A percentile compares a stretch with the other conserved stretches of the same genome.
These are phyloP conservation scores for Fomitopsis pulvina DNA, from an alignment of 768 basidiomycete genomes.

Conservation along the genomic window DNA sequence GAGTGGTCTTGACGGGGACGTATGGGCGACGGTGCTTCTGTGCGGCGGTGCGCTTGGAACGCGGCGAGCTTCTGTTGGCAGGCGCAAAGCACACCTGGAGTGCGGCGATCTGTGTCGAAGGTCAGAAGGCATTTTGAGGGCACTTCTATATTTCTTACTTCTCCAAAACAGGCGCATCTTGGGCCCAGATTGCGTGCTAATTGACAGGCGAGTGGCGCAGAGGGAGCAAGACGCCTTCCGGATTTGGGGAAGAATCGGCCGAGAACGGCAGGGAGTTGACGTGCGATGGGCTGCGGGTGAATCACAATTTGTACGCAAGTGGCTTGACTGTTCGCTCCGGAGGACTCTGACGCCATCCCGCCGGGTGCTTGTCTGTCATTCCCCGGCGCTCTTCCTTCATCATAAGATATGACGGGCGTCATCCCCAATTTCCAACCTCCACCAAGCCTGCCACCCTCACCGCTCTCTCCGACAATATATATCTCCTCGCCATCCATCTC, in stretches of 20 bases:
- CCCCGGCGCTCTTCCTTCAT: not conserved
- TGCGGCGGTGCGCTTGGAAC: not conserved
- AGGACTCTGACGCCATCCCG: not conserved
- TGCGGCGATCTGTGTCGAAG: not conserved
- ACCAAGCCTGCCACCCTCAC: not conserved
- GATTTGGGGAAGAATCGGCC: not conserved
- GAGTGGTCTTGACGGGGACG: not conserved
- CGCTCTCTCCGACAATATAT: not conserved
- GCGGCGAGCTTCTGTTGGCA: not conserved
- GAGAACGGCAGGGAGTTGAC: not conserved
- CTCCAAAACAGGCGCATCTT: too few relatives aligned
- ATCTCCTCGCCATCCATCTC: not conserved
- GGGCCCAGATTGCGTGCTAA: not conserved
- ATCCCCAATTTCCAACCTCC: not conserved
- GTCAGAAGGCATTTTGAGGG: too few relatives aligned
- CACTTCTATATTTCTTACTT: too few relatives aligned
- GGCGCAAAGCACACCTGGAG: not conserved
- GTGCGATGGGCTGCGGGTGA: not conserved
- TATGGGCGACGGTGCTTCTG: not conserved
- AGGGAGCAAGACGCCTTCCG: not conserved
- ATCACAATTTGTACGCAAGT: not conserved
- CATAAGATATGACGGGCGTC: not conserved
- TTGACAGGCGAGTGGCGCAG: not conserved
- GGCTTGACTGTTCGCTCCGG: not conserved
- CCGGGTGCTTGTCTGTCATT: not conserved